Base-by-base conservation (phyloP, 208 protist genomes). In the Crithidia fasciculata region DNA sequence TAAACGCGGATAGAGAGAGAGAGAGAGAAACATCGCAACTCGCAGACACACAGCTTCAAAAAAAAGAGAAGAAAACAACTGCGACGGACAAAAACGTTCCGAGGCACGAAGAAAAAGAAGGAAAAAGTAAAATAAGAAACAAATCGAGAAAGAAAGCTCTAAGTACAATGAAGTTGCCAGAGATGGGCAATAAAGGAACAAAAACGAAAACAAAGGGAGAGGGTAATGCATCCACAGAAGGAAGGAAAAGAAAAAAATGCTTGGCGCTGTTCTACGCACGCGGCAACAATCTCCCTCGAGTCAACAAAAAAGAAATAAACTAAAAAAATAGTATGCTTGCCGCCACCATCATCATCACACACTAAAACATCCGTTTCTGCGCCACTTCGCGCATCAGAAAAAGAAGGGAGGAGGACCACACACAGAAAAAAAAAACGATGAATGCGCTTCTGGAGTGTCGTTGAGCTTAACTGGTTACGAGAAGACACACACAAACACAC, bases 131-230 rank as follows among this genome's bases (percentile, higher is more conserved):
- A 56, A 19, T 13, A 36, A 40, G 7, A 52, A 68, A 68, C 53
- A 55, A 18, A 68, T 16, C 0, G 55, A 7, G 55, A 39, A 43
- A 36, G 55, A 28, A 28, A 2, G 19, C 37, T 49, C 40, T 53
- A 63, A 49, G 37, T 41, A 72, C 19, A 50, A 56, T 60, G 43
- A 61, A 52, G 19, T 47, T 40, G 28, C 43, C 28, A 61, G 5
- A 36, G 28, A 63, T 49, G 50, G 56, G 13, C 49, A n/a, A 63
- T 13, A 40, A 56, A 73, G 65, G 39, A 39, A 73, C 8, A 5
- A 73, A 2, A 47, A 56, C 3, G n/a, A 73, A 18, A 7, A 28
- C 28, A 2, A 47, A 37, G 4, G 19, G 7, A 12, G 28, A 28
- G 1, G 1, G 28, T 28, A 10, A 52, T 19, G 44, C 8, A 58